Evolutionary conservation across 83 land plant species (phyloP).

Genomic region (Picea mariana): DNA sequence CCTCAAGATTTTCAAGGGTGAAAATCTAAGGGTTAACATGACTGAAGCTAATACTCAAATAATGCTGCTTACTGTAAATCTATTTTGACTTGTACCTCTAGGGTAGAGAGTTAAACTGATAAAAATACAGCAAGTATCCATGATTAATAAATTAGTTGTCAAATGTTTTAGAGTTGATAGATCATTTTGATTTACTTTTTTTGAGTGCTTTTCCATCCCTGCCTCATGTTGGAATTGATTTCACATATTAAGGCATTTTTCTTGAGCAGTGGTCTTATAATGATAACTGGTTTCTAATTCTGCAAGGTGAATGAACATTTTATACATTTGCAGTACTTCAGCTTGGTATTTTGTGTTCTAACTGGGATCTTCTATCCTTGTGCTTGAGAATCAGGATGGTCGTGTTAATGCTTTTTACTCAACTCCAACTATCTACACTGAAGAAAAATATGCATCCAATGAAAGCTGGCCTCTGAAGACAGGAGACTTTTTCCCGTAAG

Average conservation of each 20-base stretch:
- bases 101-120: neutral
- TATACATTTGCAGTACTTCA: neutral
- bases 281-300: neutral
- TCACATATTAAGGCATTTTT: neutral
- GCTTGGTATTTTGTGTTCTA: neutral
- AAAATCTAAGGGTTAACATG: too few relatives aligned
- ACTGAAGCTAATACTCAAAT: neutral
- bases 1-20: too few relatives aligned
- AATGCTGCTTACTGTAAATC: neutral
- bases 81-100: neutral
- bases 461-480: conserved; percentile 88
- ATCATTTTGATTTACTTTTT: neutral
- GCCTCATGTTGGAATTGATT: neutral
- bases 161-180: neutral
- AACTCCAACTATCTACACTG: conserved; percentile 91
- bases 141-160: too few relatives aligned
- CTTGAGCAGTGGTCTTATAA: neutral
- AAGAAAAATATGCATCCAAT: conserved; percentile 71
- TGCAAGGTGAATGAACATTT: neutral
- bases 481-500: conserved; percentile 97
- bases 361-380: neutral
- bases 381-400: conserved; percentile 72
- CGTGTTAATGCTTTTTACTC: conserved; percentile 95
- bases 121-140: neutral
- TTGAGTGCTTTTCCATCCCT: neutral